A percentile compares a stretch with the other conserved stretches of the same genome.
Evolutionary conservation across 1,284 basidiomycete species (phyloP).

Genomic region (Waitea zeae): DNA sequence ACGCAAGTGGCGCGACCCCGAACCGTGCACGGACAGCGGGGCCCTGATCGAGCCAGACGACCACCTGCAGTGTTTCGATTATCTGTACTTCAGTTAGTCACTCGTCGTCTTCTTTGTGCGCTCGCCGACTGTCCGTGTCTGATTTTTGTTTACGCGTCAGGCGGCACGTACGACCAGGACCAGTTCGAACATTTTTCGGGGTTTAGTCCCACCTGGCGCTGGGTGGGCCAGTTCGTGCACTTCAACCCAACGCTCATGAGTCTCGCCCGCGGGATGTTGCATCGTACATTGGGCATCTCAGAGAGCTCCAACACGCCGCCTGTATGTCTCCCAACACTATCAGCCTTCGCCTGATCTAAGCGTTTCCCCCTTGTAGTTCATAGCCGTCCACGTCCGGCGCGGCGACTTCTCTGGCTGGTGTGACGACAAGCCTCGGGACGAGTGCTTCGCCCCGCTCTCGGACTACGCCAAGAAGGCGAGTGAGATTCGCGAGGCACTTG

Average conservation of each 20-base stretch:
- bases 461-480: slow-evolving; percentile 19
- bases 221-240: slow-evolving; percentile 22
- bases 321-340: slow-evolving; percentile 1
- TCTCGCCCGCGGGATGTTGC: slow-evolving; percentile 13
- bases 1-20: slow-evolving; percentile 10
- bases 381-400: slow-evolving; percentile 45
- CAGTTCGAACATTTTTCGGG: no score
- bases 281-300: slow-evolving; percentile 10
- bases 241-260: slow-evolving; percentile 15
- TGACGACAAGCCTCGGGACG: slow-evolving; percentile 9
- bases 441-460: slow-evolving; percentile 24
- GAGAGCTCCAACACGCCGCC: slow-evolving; percentile 11
- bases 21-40: slow-evolving; percentile 12
- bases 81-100: slow-evolving; percentile 27
- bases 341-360: neutral
- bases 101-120: slow-evolving; percentile 16
- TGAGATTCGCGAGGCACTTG: slow-evolving; percentile 19
- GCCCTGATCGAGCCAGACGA: slow-evolving; percentile 25
- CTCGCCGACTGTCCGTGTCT: neutral
- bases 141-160: slow-evolving; percentile 5
- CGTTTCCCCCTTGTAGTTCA: slow-evolving; percentile 28
- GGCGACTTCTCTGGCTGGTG: slow-evolving; percentile 37
- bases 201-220: slow-evolving; percentile 25
- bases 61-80: slow-evolving; percentile 32
- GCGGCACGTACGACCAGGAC: slow-evolving; percentile 13